These are phyloP conservation scores for Yamadazyma oceani DNA, from an alignment of 1,139 yeast species.

Conservation along the genomic window DNA sequence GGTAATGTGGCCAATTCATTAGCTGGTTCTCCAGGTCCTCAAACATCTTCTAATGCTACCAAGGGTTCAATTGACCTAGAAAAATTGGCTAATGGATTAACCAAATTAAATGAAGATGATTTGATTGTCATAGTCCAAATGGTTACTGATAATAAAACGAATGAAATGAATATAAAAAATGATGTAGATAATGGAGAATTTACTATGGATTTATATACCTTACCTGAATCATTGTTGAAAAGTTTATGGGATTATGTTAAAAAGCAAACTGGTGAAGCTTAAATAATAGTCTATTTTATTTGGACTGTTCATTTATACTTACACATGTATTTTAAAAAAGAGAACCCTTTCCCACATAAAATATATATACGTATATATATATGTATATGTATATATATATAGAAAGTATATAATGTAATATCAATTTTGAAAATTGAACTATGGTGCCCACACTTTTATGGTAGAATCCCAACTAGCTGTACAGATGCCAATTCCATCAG, in stretches of 20 bases:
- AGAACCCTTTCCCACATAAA: background rate
- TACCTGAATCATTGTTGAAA: constrained; percentile 88
- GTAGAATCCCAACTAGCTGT: constrained; percentile 75
- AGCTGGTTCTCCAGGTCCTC: constrained; percentile 1
- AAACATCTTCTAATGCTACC: constrained; percentile 32
- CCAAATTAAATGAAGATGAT: constrained; percentile 89
- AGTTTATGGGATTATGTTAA: constrained; percentile 94
- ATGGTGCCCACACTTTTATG: constrained; percentile 56
- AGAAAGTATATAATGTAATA: constrained; percentile 2
- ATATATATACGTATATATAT: constrained; percentile 1
- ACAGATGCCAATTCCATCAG: constrained; percentile 72
- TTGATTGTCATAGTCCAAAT: constrained; percentile 92
- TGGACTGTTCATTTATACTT: no score
- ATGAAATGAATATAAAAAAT: constrained; percentile 94
- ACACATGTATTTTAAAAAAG: no score
- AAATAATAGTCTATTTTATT: constrained; percentile 5
- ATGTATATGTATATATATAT: background rate
- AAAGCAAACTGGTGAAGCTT: constrained; percentile 53
- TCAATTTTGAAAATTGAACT: background rate
- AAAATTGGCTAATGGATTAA: constrained; percentile 84
- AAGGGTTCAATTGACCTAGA: constrained; percentile 85
- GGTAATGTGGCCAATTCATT: constrained; percentile 14
- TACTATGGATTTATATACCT: constrained; percentile 90
- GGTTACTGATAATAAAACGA: constrained; percentile 95
- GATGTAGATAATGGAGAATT: constrained; percentile 97